Evolutionary conservation across 2,329 filamentous ascomycete species (phyloP), one percentile per base, ranked within the genome.

Genomic region (Nemania abortiva): DNA sequence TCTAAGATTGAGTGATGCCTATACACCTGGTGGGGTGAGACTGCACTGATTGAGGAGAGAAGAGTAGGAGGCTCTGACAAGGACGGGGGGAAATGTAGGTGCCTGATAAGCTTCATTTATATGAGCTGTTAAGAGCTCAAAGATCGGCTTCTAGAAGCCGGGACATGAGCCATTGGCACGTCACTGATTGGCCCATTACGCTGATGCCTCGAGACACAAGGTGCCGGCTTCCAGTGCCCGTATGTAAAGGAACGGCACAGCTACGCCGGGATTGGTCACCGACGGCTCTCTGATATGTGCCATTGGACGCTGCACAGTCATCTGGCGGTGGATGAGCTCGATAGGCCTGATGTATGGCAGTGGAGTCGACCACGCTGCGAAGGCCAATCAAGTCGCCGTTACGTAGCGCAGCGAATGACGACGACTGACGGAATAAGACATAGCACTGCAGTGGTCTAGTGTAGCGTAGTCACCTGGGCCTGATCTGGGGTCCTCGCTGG

Each of bases 181-280:
- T 62, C 65, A 68, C 65, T 68, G 68, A 54, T 54, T 54, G 52
- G 65, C 31, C 60, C 29, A 47, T 66, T 52, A 49, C n/a, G 57
- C 42, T 57, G 54, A 50, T 68, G 49, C 50, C 54, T 42, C n/a
- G 31, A 65, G 34, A 34, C 20, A 39, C 57, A 49, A 34, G 20
- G 49, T 68, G 69, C 69, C 69, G 65, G 58, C 15, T 64, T 70
- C 61, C 65, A 49, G 54, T 62, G 61, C n/a, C 47, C 20, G 27
- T 20, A 62, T 61, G 57, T 50, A 63, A 22, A 53, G 55, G 58
- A 27, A 56, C 65, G 62, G 58, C 62, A 69, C 58, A 47, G 45
- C 56, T 52, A 59, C 10, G 55, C 55, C 50, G 34, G 64, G 62
- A 59, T 63, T 63, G 62, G 65, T 39, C 53, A 63, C 54, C 58